These are phyloP conservation scores for Phalaenopsis equestris DNA, from an alignment of 106 monocot species.

Conservation along the genomic window DNA sequence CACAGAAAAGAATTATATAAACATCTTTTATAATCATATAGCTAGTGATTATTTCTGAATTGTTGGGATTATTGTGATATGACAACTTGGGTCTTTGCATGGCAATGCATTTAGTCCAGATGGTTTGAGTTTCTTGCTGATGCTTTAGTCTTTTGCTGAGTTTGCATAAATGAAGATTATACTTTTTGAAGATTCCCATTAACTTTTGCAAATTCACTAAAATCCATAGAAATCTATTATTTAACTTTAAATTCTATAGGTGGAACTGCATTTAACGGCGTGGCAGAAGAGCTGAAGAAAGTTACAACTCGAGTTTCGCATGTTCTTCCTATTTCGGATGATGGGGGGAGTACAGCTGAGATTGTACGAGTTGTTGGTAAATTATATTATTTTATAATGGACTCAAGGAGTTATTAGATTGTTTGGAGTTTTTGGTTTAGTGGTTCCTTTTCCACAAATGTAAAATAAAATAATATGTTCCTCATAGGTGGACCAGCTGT, in stretches of 20 bases:
- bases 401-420: not conserved
- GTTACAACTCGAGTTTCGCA: slow-evolving; percentile 85
- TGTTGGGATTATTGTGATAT: not conserved
- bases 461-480: slow-evolving; percentile 1
- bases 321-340: slow-evolving; percentile 94
- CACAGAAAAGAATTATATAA: not conserved
- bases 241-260: slow-evolving; percentile 24
- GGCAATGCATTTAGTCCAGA: not conserved
- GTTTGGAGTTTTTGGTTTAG: not conserved
- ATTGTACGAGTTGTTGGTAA: slow-evolving; percentile 94
- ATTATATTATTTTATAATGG: slow-evolving; percentile 6
- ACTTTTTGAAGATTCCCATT: not conserved
- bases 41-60: not conserved
- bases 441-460: not conserved
- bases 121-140: not conserved
- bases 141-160: not conserved
- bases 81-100: not conserved
- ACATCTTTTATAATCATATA: not conserved
- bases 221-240: not conserved
- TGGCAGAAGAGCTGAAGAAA: slow-evolving; percentile 86
- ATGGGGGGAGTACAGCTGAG: slow-evolving; percentile 98
- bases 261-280: slow-evolving; percentile 95
- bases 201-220: not conserved
- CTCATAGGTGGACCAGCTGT: slow-evolving; percentile 90
- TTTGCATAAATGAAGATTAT: not conserved